Percentiles rank a stretch among this genome's conserved stretches.
Evolutionary conservation across 176 grass and related monocot species (phyloP).

Genomic region (Oryza coarctata): DNA sequence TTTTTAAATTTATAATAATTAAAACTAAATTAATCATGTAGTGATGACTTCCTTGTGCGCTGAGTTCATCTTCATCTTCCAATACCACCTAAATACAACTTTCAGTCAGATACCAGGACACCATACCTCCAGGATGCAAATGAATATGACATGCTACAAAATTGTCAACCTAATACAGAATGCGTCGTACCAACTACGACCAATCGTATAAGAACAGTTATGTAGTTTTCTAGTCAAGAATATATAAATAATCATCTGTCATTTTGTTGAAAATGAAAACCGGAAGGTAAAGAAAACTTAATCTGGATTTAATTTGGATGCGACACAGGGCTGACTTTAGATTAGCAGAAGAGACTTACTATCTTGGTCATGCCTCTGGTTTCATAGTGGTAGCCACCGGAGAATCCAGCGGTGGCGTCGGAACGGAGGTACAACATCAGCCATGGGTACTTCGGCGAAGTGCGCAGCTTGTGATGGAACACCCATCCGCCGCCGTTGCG

Average conservation of each 20-base stretch:
- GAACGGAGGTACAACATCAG: conserved; percentile 92
- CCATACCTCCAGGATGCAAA: background rate
- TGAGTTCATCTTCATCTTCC: too few species aligned
- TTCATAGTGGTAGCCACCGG: conserved; percentile 90
- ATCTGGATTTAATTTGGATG: too few species aligned
- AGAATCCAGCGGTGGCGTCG: conserved; percentile 83
- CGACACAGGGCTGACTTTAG: background rate
- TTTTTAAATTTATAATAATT: too few species aligned
- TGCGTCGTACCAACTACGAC: background rate
- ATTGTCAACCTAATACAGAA: background rate
- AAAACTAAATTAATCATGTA: too few species aligned
- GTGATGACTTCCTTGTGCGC: too few species aligned
- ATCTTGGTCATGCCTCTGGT: conserved; percentile 93
- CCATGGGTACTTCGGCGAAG: conserved; percentile 78
- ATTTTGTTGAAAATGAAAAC: background rate
- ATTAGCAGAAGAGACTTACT: conserved; percentile 42
- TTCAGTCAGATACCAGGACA: background rate
- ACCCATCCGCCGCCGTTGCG: conserved; percentile 41
- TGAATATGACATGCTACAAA: background rate
- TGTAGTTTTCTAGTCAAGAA: background rate
- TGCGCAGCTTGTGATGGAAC: conserved; percentile 80
- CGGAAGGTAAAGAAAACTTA: background rate
- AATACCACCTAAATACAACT: too few species aligned
- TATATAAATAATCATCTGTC: background rate
- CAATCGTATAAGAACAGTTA: background rate